These are phyloP conservation scores for Polyplosphaeria fusca DNA, from an alignment of 495 filamentous ascomycete species.

Conservation along the genomic window DNA sequence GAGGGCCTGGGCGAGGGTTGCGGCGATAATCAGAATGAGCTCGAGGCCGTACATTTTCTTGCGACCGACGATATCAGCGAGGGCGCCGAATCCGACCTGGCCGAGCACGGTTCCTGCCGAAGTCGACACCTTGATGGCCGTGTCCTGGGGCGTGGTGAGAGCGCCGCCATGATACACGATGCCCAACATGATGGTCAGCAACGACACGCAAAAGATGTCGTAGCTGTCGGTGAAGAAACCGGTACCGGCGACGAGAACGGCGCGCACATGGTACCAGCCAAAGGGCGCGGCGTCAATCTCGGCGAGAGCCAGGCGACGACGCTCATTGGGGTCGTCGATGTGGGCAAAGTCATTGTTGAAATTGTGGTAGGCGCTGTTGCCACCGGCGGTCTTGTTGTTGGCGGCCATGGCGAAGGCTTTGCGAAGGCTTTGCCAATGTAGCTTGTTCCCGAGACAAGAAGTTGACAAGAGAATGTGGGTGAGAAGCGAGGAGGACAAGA, in stretches of 20 bases:
- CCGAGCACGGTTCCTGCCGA: conserved; percentile 83
- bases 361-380: conserved; percentile 35
- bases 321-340: conserved; percentile 68
- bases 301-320: conserved; percentile 68
- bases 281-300: conserved; percentile 79
- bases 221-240: conserved; percentile 84
- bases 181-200: conserved; percentile 58
- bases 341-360: conserved; percentile 46
- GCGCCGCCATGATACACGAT: conserved; percentile 55
- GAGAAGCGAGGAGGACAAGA: background rate
- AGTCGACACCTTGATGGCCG: conserved; percentile 85
- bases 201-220: conserved; percentile 78
- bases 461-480: background rate
- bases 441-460: background rate
- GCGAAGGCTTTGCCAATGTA: conserved; percentile 3
- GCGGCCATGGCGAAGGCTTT: conserved; percentile 4
- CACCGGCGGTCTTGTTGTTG: conserved; percentile 22
- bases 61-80: conserved; percentile 76
- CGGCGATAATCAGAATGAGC: conserved; percentile 82
- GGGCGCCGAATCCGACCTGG: conserved; percentile 74
- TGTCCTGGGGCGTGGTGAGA: conserved; percentile 61
- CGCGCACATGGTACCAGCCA: conserved; percentile 74
- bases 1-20: conserved; percentile 74
- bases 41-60: conserved; percentile 88
- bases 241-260: conserved; percentile 73